Evolutionary conservation across 331 rosid genomes (phyloP), one percentile per base, ranked within the genome.

Genomic region (Quercus phellos): DNA sequence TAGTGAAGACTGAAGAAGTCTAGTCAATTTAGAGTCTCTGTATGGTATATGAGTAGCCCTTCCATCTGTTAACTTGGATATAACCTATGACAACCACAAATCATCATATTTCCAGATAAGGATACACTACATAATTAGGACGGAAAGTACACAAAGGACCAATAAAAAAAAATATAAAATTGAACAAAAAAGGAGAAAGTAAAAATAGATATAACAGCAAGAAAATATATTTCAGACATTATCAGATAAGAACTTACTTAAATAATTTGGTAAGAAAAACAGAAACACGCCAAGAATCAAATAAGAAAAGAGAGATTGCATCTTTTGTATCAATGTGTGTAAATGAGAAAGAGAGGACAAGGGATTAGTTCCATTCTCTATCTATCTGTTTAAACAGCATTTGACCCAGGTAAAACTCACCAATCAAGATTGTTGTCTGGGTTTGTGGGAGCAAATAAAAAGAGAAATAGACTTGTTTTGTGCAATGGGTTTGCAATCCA

Each of bases 1-100:
- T 78, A 95, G 91, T 3, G 99, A 95, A 75, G 97, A 91, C 80
- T 95, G 99, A 73, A 95, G 96, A 55, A 95, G 86, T 85, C 99
- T 90, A 73, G 99, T 95, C 87, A 95, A 84, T 83, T 95, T 95
- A 76, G 99, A 95, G 88, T 95, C 99, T 79, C 99, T 81, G 74
- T 95, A 95, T 53, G 99, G 99, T 82, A 95, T 71, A 86, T 95
- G 99, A 85, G 92, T 83, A 34, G 99, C 93, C 87, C 78, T 88
- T 63, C 79, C 90, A 83, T 95, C 99, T 54, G 99, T 95, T 83
- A 95, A 85, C 87, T 95, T 95, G 77, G 99, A 93, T 78, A 95
- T 95, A 74, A 95, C 99, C 99, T 95, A 79, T 56, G 79, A 59
- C 63, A 75, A 34, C 16, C 51, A 77, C 51, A 80, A 80, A 66